Evolutionary conservation across 176 grass and related monocot species (phyloP).

Genomic region (Zea luxurians): DNA sequence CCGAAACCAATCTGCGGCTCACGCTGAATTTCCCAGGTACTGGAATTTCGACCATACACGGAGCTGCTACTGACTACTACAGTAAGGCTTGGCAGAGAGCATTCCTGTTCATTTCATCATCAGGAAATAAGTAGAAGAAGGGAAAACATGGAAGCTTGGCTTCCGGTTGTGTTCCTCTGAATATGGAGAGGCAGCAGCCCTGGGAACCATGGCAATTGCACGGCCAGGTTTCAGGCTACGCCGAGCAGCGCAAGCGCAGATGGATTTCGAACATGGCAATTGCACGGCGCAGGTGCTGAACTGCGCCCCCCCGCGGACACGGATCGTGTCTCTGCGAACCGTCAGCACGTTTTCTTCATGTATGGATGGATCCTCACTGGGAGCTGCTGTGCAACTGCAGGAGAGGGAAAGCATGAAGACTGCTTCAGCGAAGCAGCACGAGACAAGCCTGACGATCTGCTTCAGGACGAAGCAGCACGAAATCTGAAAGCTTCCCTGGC

Average conservation of each 20-base stretch:
- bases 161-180: constrained; percentile 19
- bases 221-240: constrained; percentile 37
- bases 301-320: background rate
- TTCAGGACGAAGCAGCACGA: too few relatives aligned
- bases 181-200: constrained; percentile 23
- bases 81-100: too few relatives aligned
- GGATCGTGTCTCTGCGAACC: background rate
- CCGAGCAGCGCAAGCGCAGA: constrained; percentile 20
- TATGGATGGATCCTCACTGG: background rate
- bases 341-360: background rate
- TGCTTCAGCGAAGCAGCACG: background rate
- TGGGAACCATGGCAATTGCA: background rate
- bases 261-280: constrained; percentile 9
- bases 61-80: too few relatives aligned
- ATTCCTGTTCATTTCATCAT: too few relatives aligned
- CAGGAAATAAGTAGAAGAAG: too few relatives aligned
- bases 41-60: background rate
- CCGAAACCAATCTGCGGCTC: background rate
- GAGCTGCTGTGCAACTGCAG: background rate
- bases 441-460: background rate
- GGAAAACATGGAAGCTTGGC: background rate
- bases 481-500: background rate
- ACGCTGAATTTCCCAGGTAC: background rate
- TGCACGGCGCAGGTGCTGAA: background rate
- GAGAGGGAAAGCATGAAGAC: background rate